Evolutionary conservation across 2,329 filamentous ascomycete species (phyloP), one percentile per base, ranked within the genome.

Genomic region (Xylariaceae sp.): DNA sequence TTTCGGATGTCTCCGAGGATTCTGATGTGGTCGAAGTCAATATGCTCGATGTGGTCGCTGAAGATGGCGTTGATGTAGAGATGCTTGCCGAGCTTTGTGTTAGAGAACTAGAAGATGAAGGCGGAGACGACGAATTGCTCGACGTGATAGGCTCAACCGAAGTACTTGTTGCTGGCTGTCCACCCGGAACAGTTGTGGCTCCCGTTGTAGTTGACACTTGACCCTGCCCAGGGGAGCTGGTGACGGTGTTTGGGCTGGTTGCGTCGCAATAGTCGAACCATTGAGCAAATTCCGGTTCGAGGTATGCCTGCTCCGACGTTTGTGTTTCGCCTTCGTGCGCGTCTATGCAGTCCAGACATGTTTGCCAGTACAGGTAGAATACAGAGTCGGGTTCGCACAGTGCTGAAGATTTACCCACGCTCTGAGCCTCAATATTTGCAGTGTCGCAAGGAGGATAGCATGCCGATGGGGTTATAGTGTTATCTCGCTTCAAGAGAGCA

Each of bases 391-490:
- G 0, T 0, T 48, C 57, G 62, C 84, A 87, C 1, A 86, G 73
- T 0, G 42, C 58, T 0, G 70, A 54, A 0, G 63, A 65, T 61
- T 82, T 81, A 22, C 84, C 84, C 1, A 70, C 55, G 0, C 53
- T 58, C 50, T 79, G 70, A 0, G 71, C 80, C 58, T 80, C 76
- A 2, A 74, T 41, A 33, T 66, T 72, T 14, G 74, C 75, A 31
- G 74, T 71, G 56, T 84, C 77, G 65, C 85, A 88, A 0, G 61
- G 42, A 5, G 67, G 68, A 55, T 66, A 86, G 65, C 85, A 88
- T 3, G 70, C 42, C 0, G 73, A 48, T 0, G 82, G 81, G 22
- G 7, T 7, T 0, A 72, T 40, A 1, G 69, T 69, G 2, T 58
- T 58, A 34, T 69, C 75, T 33, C 77, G 73, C 62, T 77, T 77